Evolutionary conservation across 169 alveolate species (phyloP), one percentile per base, ranked within the genome.

Genomic region (Cryptosporidium sp.): DNA sequence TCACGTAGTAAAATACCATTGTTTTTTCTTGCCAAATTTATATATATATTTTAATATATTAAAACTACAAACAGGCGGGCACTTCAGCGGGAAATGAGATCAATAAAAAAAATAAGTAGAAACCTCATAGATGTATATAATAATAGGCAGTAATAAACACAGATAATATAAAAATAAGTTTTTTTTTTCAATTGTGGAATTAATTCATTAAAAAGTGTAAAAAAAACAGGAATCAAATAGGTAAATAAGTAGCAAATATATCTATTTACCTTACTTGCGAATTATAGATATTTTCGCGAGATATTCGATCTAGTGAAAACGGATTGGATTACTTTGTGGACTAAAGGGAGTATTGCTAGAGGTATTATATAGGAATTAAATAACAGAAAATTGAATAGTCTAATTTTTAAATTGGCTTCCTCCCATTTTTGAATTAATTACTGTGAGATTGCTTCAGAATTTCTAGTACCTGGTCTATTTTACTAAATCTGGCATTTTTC

Each of bases 401-500:
- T 55, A 21, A 12, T 55, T n/a, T 1, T 55, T 26, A 55, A 55
- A 5, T 55, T 55, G 62, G 8, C 33, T 55, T 1, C 35, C 18
- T 55, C 9, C 14, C 3, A 55, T 26, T 55, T 16, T 55, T 55
- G 67, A 26, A 26, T 26, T 55, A 55, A 55, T 26, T 26, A 48
- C 23, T 48, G 55, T 55, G 67, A 55, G 18, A 26, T 55, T 55
- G 67, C 55, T 26, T 0, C 67, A 55, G 35, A 55, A 55, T 55
- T 55, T 55, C 16, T 55, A 55, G 67, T 55, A 55, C 67, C 31
- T 55, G 67, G 67, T 26, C 4, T 26, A 55, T 55, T 48, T 55
- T 55, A 55, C 67, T 21, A 55, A 55, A 55, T 55, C 35, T 55
- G 67, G 67, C 67, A 55, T 55, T 55, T 55, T 14, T 55, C 29